phyloP scores from a whole-genome alignment of 495 filamentous ascomycete genomes.

The Daldinia loculata region DNA sequence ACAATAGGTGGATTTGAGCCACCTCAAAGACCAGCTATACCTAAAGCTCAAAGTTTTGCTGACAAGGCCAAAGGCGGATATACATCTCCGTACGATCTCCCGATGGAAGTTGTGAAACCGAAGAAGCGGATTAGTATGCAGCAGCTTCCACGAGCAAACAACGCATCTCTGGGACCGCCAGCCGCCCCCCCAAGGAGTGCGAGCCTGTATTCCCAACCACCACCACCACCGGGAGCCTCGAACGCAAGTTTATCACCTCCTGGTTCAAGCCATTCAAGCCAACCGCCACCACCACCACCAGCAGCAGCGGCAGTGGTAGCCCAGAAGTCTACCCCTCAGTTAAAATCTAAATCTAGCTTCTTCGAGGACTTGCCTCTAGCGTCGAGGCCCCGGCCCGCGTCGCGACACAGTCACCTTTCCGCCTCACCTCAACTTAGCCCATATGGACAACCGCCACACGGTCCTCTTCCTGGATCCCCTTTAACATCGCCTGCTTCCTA shows the following conservation, averaged over 20 bases:
- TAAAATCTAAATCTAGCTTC: slow-evolving; percentile 66
- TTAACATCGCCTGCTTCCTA: slow-evolving; percentile 16
- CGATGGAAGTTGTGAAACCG: slow-evolving; percentile 81
- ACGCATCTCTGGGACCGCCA: slow-evolving; percentile 52
- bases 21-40: slow-evolving; percentile 52
- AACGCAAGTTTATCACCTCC: slow-evolving; percentile 47
- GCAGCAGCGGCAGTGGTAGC: neutral
- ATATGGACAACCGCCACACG: slow-evolving; percentile 48
- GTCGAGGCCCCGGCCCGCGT: slow-evolving; percentile 63
- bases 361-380: slow-evolving; percentile 87
- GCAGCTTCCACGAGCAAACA: slow-evolving; percentile 46
- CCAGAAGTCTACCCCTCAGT: slow-evolving; percentile 46
- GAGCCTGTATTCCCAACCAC: slow-evolving; percentile 63
- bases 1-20: slow-evolving; percentile 52
- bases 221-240: slow-evolving; percentile 47
- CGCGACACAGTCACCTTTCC: slow-evolving; percentile 50
- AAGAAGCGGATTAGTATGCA: slow-evolving; percentile 64
- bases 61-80: slow-evolving; percentile 92
- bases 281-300: slow-evolving; percentile 36
- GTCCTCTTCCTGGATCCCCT: slow-evolving; percentile 43
- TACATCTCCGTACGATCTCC: slow-evolving; percentile 91
- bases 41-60: slow-evolving; percentile 80
- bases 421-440: slow-evolving; percentile 53
- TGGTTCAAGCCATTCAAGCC: slow-evolving; percentile 48
- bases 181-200: slow-evolving; percentile 65